Conservation (phyloP, 2,329 filamentous ascomycete species). For the Pyrenochaeta sp. region DNA sequence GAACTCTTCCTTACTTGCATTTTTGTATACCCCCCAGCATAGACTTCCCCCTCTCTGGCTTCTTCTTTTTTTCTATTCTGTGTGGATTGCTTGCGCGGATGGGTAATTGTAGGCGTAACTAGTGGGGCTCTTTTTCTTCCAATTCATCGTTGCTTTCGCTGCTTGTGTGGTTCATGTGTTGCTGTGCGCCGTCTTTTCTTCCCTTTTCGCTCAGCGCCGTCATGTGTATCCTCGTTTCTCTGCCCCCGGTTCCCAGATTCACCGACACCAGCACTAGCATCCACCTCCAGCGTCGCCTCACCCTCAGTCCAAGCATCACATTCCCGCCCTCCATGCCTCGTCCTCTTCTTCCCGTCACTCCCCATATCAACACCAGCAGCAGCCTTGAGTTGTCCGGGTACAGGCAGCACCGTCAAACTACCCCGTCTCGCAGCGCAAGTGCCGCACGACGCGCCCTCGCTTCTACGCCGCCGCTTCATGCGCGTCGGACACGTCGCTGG, state of each 20-base stretch:
- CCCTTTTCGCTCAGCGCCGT: no score
- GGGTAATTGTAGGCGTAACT: neutral
- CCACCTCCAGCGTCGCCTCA: no score
- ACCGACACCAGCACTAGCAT: no score
- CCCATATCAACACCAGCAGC: neutral
- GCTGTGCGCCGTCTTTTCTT: no score
- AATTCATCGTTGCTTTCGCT: neutral
- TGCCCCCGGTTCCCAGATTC: no score
- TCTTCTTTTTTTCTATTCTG: slow-evolving; percentile 2
- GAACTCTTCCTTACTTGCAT: no score
- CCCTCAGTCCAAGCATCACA: no score
- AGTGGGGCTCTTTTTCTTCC: neutral
- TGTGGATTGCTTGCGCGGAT: no score
- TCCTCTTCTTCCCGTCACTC: neutral
- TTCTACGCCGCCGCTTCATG: slow-evolving; percentile 23
- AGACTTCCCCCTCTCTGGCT: neutral
- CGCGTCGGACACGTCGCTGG: slow-evolving; percentile 32
- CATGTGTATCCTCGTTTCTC: no score
- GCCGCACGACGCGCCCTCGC: slow-evolving; percentile 8
- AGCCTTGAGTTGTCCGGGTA: no score
- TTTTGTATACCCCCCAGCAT: slow-evolving; percentile 12
- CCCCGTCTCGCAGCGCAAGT: slow-evolving; percentile 16
- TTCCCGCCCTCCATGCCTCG: slow-evolving; percentile 3
- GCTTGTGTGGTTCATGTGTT: no score
- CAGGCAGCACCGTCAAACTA: slow-evolving; percentile 28